phyloP scores from a whole-genome alignment of 2,329 filamentous ascomycete species.

The Talaromyces sp. region DNA sequence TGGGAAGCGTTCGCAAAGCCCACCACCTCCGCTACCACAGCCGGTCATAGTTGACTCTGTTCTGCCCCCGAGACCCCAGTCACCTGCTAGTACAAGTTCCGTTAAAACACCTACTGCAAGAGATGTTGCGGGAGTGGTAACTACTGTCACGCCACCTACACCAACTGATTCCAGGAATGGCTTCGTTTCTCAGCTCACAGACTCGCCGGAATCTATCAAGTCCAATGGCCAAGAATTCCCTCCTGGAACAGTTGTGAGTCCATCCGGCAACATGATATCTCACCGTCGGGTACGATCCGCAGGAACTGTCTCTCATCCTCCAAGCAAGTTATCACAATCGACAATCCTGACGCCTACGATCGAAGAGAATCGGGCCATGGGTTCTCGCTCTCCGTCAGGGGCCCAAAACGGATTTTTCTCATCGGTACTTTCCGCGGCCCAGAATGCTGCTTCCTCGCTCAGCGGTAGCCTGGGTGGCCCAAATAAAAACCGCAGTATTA shows the following conservation, averaged over 20 bases:
- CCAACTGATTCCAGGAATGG: slow-evolving; percentile 45
- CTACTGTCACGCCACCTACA: slow-evolving; percentile 60
- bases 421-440: slow-evolving; percentile 84
- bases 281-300: slow-evolving; percentile 59
- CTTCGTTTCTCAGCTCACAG: slow-evolving; percentile 25
- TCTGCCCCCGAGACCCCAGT: slow-evolving; percentile 10
- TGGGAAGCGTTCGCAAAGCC: slow-evolving; percentile 20
- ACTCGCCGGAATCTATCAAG: slow-evolving; percentile 34
- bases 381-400: slow-evolving; percentile 53
- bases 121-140: slow-evolving; percentile 41
- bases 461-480: slow-evolving; percentile 56
- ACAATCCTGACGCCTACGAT: slow-evolving; percentile 70
- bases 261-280: slow-evolving; percentile 66
- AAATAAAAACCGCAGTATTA: slow-evolving; percentile 35
- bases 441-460: slow-evolving; percentile 82
- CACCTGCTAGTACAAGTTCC: slow-evolving; percentile 1
- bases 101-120: slow-evolving; percentile 29
- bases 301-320: slow-evolving; percentile 52
- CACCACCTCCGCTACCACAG: slow-evolving; percentile 27
- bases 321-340: slow-evolving; percentile 80
- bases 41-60: slow-evolving; percentile 27
- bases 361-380: slow-evolving; percentile 53
- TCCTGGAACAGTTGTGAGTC: slow-evolving; percentile 52
- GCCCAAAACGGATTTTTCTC: slow-evolving; percentile 74
- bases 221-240: slow-evolving; percentile 20